These are phyloP conservation scores for Colletotrichum sp. DNA, from an alignment of 2,329 filamentous ascomycete genomes.

Conservation along the genomic window DNA sequence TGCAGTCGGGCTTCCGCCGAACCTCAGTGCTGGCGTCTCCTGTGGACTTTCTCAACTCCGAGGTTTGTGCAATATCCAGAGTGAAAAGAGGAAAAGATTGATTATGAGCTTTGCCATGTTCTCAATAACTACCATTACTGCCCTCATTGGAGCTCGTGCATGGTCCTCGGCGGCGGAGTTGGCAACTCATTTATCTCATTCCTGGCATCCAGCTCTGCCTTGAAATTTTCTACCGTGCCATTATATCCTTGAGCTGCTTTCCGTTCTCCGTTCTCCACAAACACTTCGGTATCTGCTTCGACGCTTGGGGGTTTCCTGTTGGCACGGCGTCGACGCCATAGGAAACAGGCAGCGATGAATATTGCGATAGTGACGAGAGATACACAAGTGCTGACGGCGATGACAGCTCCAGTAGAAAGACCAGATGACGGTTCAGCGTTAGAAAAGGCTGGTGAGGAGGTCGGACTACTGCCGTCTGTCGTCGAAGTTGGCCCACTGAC, in stretches of 20 bases:
- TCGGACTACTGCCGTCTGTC: neutral
- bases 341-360: neutral
- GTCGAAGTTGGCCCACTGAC: neutral
- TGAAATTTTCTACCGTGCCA: neutral
- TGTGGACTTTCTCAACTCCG: neutral
- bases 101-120: rapidly evolving
- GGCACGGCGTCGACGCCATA: neutral
- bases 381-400: neutral
- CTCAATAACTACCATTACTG: neutral
- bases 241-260: neutral
- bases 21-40: neutral
- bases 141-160: neutral
- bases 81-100: rapidly evolving
- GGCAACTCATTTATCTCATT: neutral
- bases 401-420: neutral
- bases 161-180: neutral
- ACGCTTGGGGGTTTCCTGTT: neutral
- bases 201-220: neutral
- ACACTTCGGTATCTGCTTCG: neutral
- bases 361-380: neutral
- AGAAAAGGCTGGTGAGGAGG: neutral
- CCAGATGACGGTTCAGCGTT: neutral
- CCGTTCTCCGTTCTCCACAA: neutral
- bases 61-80: neutral
- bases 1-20: neutral